phyloP scores from a whole-genome alignment of 495 filamentous ascomycete genomes.

The Amphirosellinia nigrospora region DNA sequence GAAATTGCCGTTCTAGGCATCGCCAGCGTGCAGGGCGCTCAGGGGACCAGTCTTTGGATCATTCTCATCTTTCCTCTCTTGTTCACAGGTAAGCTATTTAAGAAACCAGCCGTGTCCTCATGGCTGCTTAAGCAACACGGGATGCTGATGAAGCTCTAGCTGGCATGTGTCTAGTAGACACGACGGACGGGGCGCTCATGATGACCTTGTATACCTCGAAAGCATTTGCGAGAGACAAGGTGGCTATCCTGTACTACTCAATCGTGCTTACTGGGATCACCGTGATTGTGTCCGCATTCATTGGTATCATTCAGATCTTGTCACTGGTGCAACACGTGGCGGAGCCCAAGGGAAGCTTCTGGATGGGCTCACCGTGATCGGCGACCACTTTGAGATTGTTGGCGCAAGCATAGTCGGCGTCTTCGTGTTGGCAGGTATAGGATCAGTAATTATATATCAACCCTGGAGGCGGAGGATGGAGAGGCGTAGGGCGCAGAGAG shows the following conservation, averaged over 20 bases:
- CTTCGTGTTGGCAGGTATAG: constrained; percentile 76
- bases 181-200: constrained; percentile 92
- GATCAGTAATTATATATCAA: constrained; percentile 74
- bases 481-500: constrained; percentile 25
- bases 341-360: constrained; percentile 75
- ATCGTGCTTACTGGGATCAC: constrained; percentile 88
- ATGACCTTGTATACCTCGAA: constrained; percentile 88
- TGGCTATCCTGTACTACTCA: constrained; percentile 93
- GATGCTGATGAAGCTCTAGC: constrained; percentile 46
- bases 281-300: constrained; percentile 83
- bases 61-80: constrained; percentile 91
- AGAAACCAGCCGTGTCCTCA: not conserved
- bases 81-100: constrained; percentile 74
- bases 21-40: constrained; percentile 79
- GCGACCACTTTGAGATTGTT: constrained; percentile 86
- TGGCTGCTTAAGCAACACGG: not conserved
- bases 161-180: constrained; percentile 91
- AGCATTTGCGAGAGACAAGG: constrained; percentile 71
- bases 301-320: constrained; percentile 85
- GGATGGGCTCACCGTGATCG: constrained; percentile 77
- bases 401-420: constrained; percentile 83
- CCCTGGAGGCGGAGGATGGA: constrained; percentile 70
- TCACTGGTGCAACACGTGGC: constrained; percentile 77
- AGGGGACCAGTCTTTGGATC: constrained; percentile 90
- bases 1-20: constrained; percentile 94